A percentile compares a stretch with the other conserved stretches of the same genome.
phyloP scores from a whole-genome alignment of 2,329 filamentous ascomycete genomes.

The Calycina herbarum region DNA sequence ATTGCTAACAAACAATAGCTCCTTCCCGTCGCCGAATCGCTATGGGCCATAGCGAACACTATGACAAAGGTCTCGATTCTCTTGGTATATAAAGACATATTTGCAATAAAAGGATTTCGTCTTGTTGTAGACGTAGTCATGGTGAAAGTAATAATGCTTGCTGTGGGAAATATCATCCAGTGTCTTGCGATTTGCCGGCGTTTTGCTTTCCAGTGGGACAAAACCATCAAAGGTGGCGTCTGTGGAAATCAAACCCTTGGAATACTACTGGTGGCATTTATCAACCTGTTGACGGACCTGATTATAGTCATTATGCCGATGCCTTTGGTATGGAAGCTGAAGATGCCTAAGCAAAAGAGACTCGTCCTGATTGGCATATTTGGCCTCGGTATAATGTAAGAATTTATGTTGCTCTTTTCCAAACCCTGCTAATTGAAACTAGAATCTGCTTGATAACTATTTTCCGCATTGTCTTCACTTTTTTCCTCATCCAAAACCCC shows the following conservation, averaged over 20 bases:
- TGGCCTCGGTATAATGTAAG: conserved; percentile 3
- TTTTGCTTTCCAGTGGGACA: conserved; percentile 8
- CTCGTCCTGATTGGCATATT: not conserved
- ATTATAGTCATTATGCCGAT: conserved; percentile 1
- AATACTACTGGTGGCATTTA: conserved; percentile 4
- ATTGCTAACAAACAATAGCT: not conserved
- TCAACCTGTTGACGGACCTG: conserved; percentile 6
- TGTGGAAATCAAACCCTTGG: conserved; percentile 1
- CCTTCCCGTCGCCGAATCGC: not conserved
- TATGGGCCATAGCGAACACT: not conserved
- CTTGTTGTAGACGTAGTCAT: not conserved
- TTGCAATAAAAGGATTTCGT: conserved; percentile 1
- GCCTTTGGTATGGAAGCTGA: conserved; percentile 3
- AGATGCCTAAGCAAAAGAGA: conserved; percentile 4
- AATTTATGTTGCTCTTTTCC: not conserved
- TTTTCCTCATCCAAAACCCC: conserved; percentile 2
- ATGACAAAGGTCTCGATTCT: conserved; percentile 3
- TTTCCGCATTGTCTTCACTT: conserved; percentile 3
- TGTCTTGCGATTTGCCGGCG: conserved; percentile 7
- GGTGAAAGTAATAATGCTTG: conserved; percentile 1
- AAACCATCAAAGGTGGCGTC: conserved; percentile 1
- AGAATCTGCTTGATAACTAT: conserved; percentile 1
- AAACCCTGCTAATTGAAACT: not conserved
- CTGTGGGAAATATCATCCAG: conserved; percentile 2
- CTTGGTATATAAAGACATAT: conserved; percentile 7